These are phyloP conservation scores for Xylariaceae sp. DNA, from an alignment of 2,329 filamentous ascomycete species.

Conservation along the genomic window DNA sequence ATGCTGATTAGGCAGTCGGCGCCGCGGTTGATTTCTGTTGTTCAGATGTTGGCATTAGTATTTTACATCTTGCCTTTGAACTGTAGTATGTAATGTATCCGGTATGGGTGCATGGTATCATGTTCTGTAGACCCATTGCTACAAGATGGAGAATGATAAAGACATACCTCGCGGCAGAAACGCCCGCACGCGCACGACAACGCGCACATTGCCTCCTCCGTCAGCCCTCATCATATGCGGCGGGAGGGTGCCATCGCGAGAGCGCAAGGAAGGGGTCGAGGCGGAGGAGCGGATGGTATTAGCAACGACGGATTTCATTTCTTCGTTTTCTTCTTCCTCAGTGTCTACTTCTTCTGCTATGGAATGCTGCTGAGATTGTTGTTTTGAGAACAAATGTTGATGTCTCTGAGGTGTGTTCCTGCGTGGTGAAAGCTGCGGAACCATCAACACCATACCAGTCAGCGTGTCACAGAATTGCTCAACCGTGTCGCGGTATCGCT, in stretches of 20 bases:
- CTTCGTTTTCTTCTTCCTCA: constrained; percentile 5
- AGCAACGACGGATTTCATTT: constrained; percentile 15
- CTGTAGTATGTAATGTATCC: neutral
- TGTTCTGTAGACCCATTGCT: too few species aligned
- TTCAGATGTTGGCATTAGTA: constrained; percentile 3
- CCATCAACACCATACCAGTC: constrained; percentile 36
- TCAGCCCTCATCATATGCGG: constrained; percentile 53
- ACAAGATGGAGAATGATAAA: neutral
- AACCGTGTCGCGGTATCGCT: constrained; percentile 24
- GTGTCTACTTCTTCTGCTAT: constrained; percentile 23
- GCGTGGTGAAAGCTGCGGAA: constrained; percentile 42
- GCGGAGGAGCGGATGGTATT: constrained; percentile 56
- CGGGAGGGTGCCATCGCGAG: constrained; percentile 63
- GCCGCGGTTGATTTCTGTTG: constrained; percentile 71
- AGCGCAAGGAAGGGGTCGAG: constrained; percentile 73
- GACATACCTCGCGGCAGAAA: constrained; percentile 71
- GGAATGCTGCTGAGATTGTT: constrained; percentile 27
- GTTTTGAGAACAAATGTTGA: neutral
- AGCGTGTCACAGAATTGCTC: constrained; percentile 19
- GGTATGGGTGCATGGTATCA: too few species aligned
- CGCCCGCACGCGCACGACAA: constrained; percentile 75
- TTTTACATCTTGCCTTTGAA: constrained; percentile 3
- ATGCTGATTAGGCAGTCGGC: constrained; percentile 86
- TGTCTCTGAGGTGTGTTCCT: too few species aligned
- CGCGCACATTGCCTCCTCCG: constrained; percentile 71